Base-by-base conservation (phyloP, 2,329 filamentous ascomycete species). In the Scedosporium boydii region DNA sequence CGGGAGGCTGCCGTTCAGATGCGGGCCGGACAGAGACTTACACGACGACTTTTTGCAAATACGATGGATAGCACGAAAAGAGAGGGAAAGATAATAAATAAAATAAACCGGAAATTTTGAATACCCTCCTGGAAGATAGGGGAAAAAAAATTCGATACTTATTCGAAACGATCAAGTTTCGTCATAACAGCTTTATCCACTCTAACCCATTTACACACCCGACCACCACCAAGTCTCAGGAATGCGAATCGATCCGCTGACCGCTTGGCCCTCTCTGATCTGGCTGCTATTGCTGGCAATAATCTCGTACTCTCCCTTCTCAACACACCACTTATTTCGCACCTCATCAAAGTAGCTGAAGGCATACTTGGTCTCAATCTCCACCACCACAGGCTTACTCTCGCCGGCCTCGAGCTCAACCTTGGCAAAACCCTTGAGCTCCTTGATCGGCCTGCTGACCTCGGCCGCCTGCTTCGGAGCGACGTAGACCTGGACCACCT, bases 301-400 rank as follows among this genome's bases (percentile, higher is more conserved):
- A 16, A 90, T 78, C 63, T 81, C 80, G 70, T 90, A 91, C 58
- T 77, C 76, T 34, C 87, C 89, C 69, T 80, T 80, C 74, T 90
- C 87, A 1, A 81, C 82, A 21, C 83, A 80, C 87, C 87, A 92
- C 68, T 84, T 77, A 62, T 82, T 78, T 12, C 83, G 76, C 65
- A 82, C 80, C 75, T 91, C 88, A 67, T 90, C 87, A 79, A 86
- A 91, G 75, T 87, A 91, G 61, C 83, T 83, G 0, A 84, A 82
- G 0, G 83, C 85, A 62, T 89, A 86, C 74, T 88, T 90, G 68
- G 82, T 82, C 64, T 82, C 71, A 58, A 86, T 74, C 4, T 76
- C 74, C 6, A 92, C 77, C n/a, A 78, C 75, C 1, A 86, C 83
- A 6, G 67, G 75, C 74, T 83, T 80, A 53, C 75, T 79, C 74